phyloP scores from a whole-genome alignment of 306 rosid species.

The Sphenostylis stenocarpa region DNA sequence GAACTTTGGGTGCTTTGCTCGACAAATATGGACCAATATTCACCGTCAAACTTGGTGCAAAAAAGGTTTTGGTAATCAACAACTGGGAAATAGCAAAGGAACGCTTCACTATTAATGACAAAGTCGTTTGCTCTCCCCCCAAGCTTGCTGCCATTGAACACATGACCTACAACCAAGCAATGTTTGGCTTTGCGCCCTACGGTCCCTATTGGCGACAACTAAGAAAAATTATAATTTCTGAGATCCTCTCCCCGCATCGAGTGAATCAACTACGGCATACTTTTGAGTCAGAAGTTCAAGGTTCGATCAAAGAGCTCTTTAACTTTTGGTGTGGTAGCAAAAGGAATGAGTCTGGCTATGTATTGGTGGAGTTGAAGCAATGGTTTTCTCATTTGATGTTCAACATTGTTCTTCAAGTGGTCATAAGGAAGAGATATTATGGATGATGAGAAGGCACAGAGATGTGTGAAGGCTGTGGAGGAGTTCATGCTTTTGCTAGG shows the following conservation, averaged over 20 bases:
- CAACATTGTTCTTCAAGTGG: conserved; percentile 7
- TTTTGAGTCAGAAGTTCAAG: conserved; percentile 1
- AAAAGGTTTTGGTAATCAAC: conserved; percentile 12
- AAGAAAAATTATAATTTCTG: background rate
- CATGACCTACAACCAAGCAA: conserved; percentile 10
- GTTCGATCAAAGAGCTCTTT: background rate
- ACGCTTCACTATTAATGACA: conserved; percentile 39
- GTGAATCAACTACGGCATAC: background rate
- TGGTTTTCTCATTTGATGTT: background rate
- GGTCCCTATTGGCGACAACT: conserved; percentile 35
- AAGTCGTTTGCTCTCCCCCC: conserved; percentile 25
- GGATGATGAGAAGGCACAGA: background rate
- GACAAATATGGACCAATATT: conserved; percentile 39
- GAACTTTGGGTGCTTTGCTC: conserved; percentile 28
- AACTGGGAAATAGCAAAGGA: conserved; percentile 35
- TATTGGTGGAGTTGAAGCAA: conserved; percentile 10
- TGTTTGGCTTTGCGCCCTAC: conserved; percentile 16
- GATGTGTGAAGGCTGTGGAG: background rate
- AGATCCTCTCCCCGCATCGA: conserved; percentile 7
- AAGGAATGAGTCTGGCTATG: background rate
- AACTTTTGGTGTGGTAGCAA: background rate
- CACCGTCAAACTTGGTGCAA: conserved; percentile 25
- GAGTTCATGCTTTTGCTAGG: conserved; percentile 1
- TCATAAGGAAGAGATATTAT: background rate
- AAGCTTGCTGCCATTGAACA: background rate